These are phyloP conservation scores for Laetiporus sulphureus DNA, from an alignment of 1,284 basidiomycete genomes.

Conservation along the genomic window DNA sequence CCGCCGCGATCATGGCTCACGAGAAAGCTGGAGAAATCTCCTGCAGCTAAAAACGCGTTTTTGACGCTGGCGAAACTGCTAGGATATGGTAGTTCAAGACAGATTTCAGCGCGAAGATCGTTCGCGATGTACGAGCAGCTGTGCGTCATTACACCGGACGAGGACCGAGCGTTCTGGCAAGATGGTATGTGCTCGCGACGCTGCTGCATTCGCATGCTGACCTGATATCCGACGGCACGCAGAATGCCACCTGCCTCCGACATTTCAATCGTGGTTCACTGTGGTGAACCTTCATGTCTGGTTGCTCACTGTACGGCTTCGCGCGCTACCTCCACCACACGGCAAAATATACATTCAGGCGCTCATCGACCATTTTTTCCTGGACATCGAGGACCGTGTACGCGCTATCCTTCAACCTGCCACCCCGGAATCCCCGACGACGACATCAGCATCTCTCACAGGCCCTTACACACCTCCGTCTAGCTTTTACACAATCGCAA, in stretches of 20 bases:
- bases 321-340: slow-evolving; percentile 69
- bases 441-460: slow-evolving; percentile 14
- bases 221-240: no score
- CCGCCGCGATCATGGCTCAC: slow-evolving; percentile 49
- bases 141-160: slow-evolving; percentile 51
- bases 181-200: slow-evolving; percentile 57
- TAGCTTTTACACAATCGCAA: slow-evolving; percentile 46
- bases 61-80: slow-evolving; percentile 42
- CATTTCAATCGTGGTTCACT: slow-evolving; percentile 98
- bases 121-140: slow-evolving; percentile 53
- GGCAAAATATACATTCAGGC: slow-evolving; percentile 71
- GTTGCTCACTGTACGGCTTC: slow-evolving; percentile 84
- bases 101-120: slow-evolving; percentile 52
- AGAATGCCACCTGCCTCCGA: slow-evolving; percentile 88
- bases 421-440: slow-evolving; percentile 9
- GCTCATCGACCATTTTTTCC: slow-evolving; percentile 93
- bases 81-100: slow-evolving; percentile 57
- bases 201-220: no score
- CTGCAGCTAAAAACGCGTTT: slow-evolving; percentile 43
- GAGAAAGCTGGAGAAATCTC: slow-evolving; percentile 45
- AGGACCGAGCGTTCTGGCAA: slow-evolving; percentile 61
- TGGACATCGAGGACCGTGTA: slow-evolving; percentile 90
- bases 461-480: slow-evolving; percentile 32
- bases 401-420: slow-evolving; percentile 71
- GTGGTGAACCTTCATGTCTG: slow-evolving; percentile 92